phyloP scores from a whole-genome alignment of 2,329 filamentous ascomycete species.

The Colletotrichum acutatum region DNA sequence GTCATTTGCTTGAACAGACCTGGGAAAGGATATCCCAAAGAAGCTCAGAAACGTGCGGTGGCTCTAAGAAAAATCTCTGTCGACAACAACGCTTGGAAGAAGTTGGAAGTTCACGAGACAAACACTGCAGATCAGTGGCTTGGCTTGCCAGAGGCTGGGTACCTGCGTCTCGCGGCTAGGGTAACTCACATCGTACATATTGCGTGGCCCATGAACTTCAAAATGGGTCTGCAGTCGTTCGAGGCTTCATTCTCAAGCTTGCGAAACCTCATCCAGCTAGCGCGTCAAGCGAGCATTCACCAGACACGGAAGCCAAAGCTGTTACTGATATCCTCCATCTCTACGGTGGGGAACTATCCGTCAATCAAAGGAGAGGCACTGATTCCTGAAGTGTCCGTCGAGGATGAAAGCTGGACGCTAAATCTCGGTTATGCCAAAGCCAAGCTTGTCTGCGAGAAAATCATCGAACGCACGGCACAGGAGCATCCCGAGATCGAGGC shows the following conservation, averaged over 20 bases:
- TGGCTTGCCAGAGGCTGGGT: background rate
- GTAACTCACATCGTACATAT: slow-evolving; percentile 39
- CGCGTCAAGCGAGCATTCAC: background rate
- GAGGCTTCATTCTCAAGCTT: slow-evolving; percentile 38
- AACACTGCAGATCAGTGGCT: no score
- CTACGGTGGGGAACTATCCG: slow-evolving; percentile 13
- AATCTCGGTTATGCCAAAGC: slow-evolving; percentile 40
- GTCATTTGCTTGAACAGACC: background rate
- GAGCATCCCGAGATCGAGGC: slow-evolving; percentile 25
- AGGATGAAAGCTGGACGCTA: slow-evolving; percentile 26
- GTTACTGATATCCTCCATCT: background rate
- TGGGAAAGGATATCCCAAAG: background rate
- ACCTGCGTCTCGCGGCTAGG: slow-evolving; percentile 33
- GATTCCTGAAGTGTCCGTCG: slow-evolving; percentile 31
- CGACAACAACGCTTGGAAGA: no score
- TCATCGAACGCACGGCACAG: slow-evolving; percentile 34
- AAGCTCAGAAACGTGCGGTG: no score
- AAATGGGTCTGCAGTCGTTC: slow-evolving; percentile 36
- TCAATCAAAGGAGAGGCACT: slow-evolving; percentile 1
- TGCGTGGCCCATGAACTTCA: slow-evolving; percentile 42
- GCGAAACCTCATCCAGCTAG: slow-evolving; percentile 35
- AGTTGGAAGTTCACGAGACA: no score
- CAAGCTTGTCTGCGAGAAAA: slow-evolving; percentile 40
- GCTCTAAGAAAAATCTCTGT: no score
- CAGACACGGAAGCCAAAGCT: background rate